phyloP scores from a whole-genome alignment of 345 rosid species.

The Salix purpurea region DNA sequence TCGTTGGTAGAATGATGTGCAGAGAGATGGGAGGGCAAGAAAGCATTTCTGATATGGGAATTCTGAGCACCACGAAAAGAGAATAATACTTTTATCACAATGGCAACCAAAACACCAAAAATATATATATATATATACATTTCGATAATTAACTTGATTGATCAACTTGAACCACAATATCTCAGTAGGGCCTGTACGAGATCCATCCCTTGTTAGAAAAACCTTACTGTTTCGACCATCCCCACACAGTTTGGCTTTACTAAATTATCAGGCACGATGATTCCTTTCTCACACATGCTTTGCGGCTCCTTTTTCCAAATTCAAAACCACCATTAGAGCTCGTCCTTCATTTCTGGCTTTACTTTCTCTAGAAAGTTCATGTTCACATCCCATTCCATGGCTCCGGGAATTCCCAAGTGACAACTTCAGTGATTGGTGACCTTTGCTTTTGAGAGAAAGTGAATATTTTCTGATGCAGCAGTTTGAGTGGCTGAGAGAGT shows the following conservation, averaged over 20 bases:
- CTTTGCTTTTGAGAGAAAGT: neutral
- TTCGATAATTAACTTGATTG: neutral
- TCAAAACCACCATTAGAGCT: conserved; percentile 9
- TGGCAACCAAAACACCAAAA: neutral
- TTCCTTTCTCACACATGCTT: neutral
- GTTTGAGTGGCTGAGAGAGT: conserved; percentile 5
- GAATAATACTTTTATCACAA: neutral
- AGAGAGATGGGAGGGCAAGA: neutral
- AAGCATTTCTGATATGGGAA: neutral
- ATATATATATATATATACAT: no score
- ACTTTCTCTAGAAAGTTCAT: neutral
- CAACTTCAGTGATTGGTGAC: neutral
- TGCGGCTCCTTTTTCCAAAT: neutral
- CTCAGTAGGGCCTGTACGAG: no score
- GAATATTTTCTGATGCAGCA: neutral
- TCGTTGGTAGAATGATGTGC: conserved; percentile 8
- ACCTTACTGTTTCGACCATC: neutral
- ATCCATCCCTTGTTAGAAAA: neutral
- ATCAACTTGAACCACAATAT: neutral
- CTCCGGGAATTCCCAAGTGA: neutral
- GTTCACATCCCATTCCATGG: neutral
- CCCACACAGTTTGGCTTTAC: neutral
- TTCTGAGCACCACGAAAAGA: neutral
- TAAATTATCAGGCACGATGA: neutral
- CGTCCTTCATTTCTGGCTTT: neutral